phyloP scores from a whole-genome alignment of 495 filamentous ascomycete genomes.

The Talaromyces adpressus region DNA sequence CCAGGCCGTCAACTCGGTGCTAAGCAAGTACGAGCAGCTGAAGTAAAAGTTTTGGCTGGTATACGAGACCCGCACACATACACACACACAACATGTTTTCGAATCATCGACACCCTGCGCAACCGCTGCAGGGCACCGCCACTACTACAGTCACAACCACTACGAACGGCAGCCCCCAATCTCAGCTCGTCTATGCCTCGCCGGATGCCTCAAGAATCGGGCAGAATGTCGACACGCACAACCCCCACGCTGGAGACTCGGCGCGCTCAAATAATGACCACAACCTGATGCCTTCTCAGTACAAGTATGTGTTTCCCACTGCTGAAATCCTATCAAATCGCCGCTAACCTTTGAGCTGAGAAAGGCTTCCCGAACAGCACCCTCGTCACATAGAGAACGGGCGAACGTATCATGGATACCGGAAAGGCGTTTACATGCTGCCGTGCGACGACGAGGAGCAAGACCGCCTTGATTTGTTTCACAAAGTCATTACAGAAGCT shows the following conservation, averaged over 20 bases:
- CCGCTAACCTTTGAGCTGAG: neutral
- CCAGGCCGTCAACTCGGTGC: neutral
- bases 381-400: slow-evolving; percentile 38
- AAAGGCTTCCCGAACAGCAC: slow-evolving; percentile 29
- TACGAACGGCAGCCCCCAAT: neutral
- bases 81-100: neutral
- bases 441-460: slow-evolving; percentile 56
- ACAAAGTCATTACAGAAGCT: slow-evolving; percentile 65
- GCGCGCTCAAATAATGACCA: neutral
- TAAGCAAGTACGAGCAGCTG: neutral
- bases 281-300: neutral
- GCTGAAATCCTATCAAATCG: neutral
- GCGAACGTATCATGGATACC: slow-evolving; percentile 41
- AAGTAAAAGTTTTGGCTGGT: neutral
- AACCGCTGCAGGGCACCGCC: neutral
- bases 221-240: slow-evolving; percentile 3
- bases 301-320: neutral
- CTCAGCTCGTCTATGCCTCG: slow-evolving; percentile 1
- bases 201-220: neutral
- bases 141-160: neutral
- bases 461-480: slow-evolving; percentile 72
- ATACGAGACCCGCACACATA: neutral
- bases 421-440: slow-evolving; percentile 40
- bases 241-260: neutral
- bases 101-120: neutral